Percentiles rank a stretch among this genome's conserved stretches.
Conservation (phyloP, 2,329 filamentous ascomycete species). For the Colletotrichum sp. region DNA sequence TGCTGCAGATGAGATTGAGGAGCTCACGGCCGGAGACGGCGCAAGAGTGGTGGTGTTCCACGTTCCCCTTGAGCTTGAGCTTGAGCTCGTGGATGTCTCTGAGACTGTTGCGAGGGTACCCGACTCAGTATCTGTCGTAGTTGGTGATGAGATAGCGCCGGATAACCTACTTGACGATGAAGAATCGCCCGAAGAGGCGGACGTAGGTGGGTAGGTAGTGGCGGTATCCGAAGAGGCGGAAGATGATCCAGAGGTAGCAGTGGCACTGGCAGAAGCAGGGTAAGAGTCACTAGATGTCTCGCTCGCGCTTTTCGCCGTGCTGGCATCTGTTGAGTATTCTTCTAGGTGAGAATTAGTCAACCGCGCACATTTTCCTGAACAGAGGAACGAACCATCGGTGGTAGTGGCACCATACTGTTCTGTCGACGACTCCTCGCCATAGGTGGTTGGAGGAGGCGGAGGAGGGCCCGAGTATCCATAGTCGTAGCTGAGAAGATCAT, state of each 20-base stretch:
- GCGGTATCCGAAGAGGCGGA: neutral
- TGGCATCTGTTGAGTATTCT: neutral
- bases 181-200: neutral
- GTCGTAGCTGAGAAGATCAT: conserved; percentile 10
- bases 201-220: neutral
- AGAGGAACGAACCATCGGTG: neutral
- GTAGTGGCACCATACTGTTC: neutral
- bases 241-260: neutral
- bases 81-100: neutral
- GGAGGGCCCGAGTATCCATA: conserved; percentile 13
- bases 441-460: neutral
- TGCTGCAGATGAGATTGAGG: neutral
- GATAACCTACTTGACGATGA: neutral
- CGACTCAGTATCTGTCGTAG: neutral
- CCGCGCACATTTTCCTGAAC: neutral
- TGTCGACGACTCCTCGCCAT: neutral
- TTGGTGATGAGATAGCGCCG: neutral
- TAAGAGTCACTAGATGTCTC: neutral
- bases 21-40: neutral
- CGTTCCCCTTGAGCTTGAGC: neutral
- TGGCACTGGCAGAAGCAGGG: neutral
- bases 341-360: neutral
- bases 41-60: neutral
- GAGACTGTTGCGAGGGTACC: neutral
- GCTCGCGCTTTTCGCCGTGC: neutral